Conservation (phyloP, 805 yeast genomes). For the Debaryomyces castellii region DNA sequence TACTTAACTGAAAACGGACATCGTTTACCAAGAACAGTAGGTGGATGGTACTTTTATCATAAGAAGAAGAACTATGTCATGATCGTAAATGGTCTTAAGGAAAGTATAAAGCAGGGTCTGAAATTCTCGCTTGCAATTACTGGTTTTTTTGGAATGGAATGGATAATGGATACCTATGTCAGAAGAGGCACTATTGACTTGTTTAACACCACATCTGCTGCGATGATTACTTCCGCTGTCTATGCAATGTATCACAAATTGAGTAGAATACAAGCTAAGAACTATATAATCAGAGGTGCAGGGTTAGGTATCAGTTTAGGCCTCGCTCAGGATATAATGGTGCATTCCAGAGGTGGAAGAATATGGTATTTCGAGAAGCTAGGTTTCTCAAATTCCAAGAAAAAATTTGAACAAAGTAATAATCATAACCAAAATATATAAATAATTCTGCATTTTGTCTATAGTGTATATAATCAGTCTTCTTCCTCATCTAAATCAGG, state of each 20-base stretch:
- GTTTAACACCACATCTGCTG: conserved; percentile 59
- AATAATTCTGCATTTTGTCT: background rate
- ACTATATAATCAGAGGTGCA: conserved; percentile 51
- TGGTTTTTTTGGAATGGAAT: conserved; percentile 60
- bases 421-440: conserved; percentile 3
- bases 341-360: conserved; percentile 56
- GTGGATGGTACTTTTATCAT: conserved; percentile 89
- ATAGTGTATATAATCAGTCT: conserved; percentile 11
- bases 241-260: conserved; percentile 50
- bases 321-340: conserved; percentile 61
- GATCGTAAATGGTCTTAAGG: conserved; percentile 51
- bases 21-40: conserved; percentile 70
- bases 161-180: conserved; percentile 48
- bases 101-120: conserved; percentile 43
- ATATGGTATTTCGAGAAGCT: conserved; percentile 58
- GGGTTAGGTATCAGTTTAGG: conserved; percentile 63
- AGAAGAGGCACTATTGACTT: conserved; percentile 56
- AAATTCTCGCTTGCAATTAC: conserved; percentile 44
- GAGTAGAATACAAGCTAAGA: conserved; percentile 41
- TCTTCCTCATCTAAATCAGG: conserved; percentile 73
- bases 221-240: conserved; percentile 48
- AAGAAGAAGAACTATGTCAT: conserved; percentile 79
- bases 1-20: conserved; percentile 82
- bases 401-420: background rate
- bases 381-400: conserved; percentile 18